phyloP scores from a whole-genome alignment of 306 rosid genomes.

The Cicer arietinum region DNA sequence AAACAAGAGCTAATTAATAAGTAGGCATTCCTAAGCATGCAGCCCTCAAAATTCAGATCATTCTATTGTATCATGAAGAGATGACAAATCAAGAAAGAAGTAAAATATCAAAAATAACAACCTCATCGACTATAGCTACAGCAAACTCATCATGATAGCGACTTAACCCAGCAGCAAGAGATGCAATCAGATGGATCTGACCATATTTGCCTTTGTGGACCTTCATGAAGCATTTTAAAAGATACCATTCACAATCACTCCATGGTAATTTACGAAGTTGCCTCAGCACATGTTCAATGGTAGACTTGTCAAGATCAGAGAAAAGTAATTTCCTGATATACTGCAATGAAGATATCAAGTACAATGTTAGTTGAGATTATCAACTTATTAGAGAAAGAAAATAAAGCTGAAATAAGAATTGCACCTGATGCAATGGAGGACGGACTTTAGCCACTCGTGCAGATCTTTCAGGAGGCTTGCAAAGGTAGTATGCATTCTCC shows the following conservation, averaged over 20 bases:
- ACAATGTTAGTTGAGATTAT: conserved; percentile 24
- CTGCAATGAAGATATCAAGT: conserved; percentile 56
- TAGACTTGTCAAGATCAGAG: conserved; percentile 95
- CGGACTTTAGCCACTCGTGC: conserved; percentile 95
- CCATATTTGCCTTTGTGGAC: conserved; percentile 98
- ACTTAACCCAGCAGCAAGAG: conserved; percentile 97
- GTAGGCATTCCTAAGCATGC: background rate
- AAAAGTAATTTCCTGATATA: conserved; percentile 91
- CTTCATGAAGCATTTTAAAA: conserved; percentile 97
- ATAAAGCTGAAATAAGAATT: conserved; percentile 17
- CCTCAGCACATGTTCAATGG: conserved; percentile 95
- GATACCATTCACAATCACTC: conserved; percentile 89
- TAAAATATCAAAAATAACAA: conserved; percentile 41
- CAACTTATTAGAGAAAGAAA: conserved; percentile 24
- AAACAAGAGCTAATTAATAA: conserved; percentile 22
- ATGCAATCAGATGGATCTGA: conserved; percentile 93
- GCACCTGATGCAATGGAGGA: conserved; percentile 98
- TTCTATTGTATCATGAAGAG: conserved; percentile 30
- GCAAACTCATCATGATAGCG: conserved; percentile 98
- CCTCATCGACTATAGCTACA: conserved; percentile 98
- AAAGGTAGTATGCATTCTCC: conserved; percentile 98
- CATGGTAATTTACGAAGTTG: conserved; percentile 98
- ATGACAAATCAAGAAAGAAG: conserved; percentile 32
- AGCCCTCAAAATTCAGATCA: conserved; percentile 42
- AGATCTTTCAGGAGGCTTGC: conserved; percentile 99